Evolutionary conservation across 441 rosid genomes (phyloP), one percentile per base, ranked within the genome.

Genomic region (Mallotus repandus): DNA sequence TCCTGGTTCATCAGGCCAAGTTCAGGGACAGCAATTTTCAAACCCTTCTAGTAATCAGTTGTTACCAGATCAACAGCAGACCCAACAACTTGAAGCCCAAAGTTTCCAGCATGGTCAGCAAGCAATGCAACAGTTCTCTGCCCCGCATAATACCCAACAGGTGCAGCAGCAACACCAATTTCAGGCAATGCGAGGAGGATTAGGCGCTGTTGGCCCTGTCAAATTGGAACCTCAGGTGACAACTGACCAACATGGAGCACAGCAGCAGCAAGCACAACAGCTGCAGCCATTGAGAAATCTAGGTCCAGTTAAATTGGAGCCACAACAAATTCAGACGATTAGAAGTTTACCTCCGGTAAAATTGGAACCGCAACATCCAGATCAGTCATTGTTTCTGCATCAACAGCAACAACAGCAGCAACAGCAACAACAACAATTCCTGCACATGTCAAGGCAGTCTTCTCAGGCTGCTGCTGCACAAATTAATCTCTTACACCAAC

Each of bases 361-460:
- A 78, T 74, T 88, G 84, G 98, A 93, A 77, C 93, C 93, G 52
- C 97, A 91, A 74, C 89, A 87, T 79, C 82, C 96, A 19, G 97
- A 90, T 53, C 89, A 85, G 65, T 83, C 97, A 2, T 72, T 90
- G 74, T 91, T 85, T 84, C 83, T 91, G 65, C 91, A 86, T 25
- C 91, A 84, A 13, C 97, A 89, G 69, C 92, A 88, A 38, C 91
- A 87, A 0, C 91, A 84, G 4, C 97, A 88, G 7, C 84, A 81
- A 50, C 90, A 82, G 8, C 91, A 82, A 15, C 91, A 84, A 32
- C 90, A 89, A 46, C 89, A 84, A 70, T 81, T 88, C 71, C 88
- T 91, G 78, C 91, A 86, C 41, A 84, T 96, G 91, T 83, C 93
- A 5, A 89, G 97, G 81, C 97, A 89, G 77, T 80, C 98, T 75